These are phyloP conservation scores for Colletotrichum higginsianum DNA, from an alignment of 2,329 filamentous ascomycete species.

Conservation along the genomic window DNA sequence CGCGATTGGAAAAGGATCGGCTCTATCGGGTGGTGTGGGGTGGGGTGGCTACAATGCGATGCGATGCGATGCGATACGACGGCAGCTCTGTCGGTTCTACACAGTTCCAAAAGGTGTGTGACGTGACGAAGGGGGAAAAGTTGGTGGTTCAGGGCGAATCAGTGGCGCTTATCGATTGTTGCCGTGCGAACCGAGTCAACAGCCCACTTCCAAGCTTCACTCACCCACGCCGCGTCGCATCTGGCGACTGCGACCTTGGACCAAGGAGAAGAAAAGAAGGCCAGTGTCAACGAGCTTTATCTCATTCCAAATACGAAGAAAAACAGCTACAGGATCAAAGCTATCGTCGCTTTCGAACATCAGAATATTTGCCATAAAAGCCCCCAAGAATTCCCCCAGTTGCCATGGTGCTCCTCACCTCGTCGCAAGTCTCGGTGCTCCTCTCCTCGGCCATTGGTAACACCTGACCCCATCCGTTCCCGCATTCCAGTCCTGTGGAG, in stretches of 20 bases:
- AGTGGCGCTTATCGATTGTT: constrained; percentile 60
- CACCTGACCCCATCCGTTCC: constrained; percentile 46
- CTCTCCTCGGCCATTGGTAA: constrained; percentile 76
- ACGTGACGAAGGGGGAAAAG: constrained; percentile 27
- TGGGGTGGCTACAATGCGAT: neutral
- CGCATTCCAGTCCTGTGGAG: constrained; percentile 36
- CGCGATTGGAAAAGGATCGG: neutral
- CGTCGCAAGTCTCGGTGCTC: constrained; percentile 78
- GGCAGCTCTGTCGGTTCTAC: neutral
- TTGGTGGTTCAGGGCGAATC: constrained; percentile 17
- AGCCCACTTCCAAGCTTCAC: constrained; percentile 33
- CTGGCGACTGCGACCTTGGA: constrained; percentile 21
- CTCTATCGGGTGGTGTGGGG: neutral
- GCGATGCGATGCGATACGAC: neutral
- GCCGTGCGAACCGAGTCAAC: constrained; percentile 56
- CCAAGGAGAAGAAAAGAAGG: neutral
- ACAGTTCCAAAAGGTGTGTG: neutral
- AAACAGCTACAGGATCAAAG: neutral
- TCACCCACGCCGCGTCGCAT: constrained; percentile 19
- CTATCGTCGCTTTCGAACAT: neutral
- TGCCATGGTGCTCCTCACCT: constrained; percentile 71
- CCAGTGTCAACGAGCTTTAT: constrained; percentile 2
- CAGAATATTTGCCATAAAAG: neutral
- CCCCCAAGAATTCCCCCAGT: neutral
- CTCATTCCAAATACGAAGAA: neutral